Percentiles rank a stretch among this genome's conserved stretches.
Evolutionary conservation across 176 grass and related monocot species (phyloP).

Genomic region (Stipa capillata): DNA sequence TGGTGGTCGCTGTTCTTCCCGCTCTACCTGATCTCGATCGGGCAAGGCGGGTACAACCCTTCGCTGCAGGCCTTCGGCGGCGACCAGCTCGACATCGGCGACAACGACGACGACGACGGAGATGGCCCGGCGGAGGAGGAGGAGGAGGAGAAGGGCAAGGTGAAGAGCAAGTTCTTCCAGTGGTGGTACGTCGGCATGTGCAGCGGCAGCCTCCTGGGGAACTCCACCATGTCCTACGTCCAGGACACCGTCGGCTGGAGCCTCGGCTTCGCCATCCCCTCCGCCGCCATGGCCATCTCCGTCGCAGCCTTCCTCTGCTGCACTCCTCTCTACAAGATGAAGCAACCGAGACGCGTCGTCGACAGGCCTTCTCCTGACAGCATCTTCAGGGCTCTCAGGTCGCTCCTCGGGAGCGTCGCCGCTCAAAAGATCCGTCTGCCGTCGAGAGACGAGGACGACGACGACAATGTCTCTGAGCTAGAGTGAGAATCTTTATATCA

Average conservation of each 20-base stretch:
- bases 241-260: slow-evolving; percentile 82
- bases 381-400: slow-evolving; percentile 38
- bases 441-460: slow-evolving; percentile 23
- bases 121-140: too few species aligned
- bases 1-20: slow-evolving; percentile 65
- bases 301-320: slow-evolving; percentile 55
- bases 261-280: slow-evolving; percentile 76
- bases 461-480: slow-evolving; percentile 30
- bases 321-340: slow-evolving; percentile 50
- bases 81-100: slow-evolving; percentile 65
- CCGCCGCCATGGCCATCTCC: slow-evolving; percentile 53
- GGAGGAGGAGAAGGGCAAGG: slow-evolving; percentile 41
- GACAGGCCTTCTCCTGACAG: not conserved
- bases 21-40: slow-evolving; percentile 79
- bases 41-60: slow-evolving; percentile 81
- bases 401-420: not conserved
- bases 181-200: slow-evolving; percentile 99
- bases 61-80: slow-evolving; percentile 84
- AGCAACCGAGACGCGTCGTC: slow-evolving; percentile 4
- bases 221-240: slow-evolving; percentile 71
- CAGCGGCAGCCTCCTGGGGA: slow-evolving; percentile 75
- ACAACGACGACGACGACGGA: not conserved
- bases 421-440: slow-evolving; percentile 21
- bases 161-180: slow-evolving; percentile 81
- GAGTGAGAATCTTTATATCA: slow-evolving; percentile 36